A percentile compares a stretch with the other conserved stretches of the same genome.
These are phyloP conservation scores for Cystobasidium ongulense DNA, from an alignment of 768 basidiomycete species.

Conservation along the genomic window DNA sequence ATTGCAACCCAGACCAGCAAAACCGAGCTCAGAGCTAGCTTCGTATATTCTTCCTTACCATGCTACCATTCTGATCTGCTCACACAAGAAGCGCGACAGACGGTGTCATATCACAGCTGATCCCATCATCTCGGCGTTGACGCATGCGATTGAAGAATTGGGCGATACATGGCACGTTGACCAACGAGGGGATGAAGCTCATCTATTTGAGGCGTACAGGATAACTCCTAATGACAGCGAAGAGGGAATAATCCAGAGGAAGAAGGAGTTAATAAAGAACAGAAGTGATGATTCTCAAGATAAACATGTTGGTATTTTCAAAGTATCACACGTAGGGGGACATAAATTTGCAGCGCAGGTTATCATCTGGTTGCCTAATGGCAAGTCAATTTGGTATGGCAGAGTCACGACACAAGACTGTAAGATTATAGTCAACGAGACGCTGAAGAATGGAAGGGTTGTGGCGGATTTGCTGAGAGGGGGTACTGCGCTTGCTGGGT, in stretches of 20 bases:
- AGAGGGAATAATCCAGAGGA: slow-evolving; percentile 47
- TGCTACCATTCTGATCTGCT: slow-evolving; percentile 75
- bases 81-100: slow-evolving; percentile 81
- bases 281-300: slow-evolving; percentile 50
- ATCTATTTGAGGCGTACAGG: slow-evolving; percentile 40
- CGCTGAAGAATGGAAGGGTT: slow-evolving; percentile 73
- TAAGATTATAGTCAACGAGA: slow-evolving; percentile 73
- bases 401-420: slow-evolving; percentile 85
- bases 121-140: slow-evolving; percentile 22
- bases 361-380: slow-evolving; percentile 38
- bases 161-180: slow-evolving; percentile 17
- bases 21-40: not conserved
- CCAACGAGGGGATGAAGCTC: slow-evolving; percentile 2
- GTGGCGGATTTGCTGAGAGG: slow-evolving; percentile 77
- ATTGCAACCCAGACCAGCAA: slow-evolving; percentile 6
- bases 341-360: slow-evolving; percentile 64
- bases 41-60: slow-evolving; percentile 82
- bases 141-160: slow-evolving; percentile 6
- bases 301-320: slow-evolving; percentile 62
- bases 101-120: slow-evolving; percentile 62
- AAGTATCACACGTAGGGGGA: slow-evolving; percentile 82
- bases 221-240: slow-evolving; percentile 59
- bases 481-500: slow-evolving; percentile 61
- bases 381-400: slow-evolving; percentile 70
- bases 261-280: slow-evolving; percentile 46